phyloP scores from a whole-genome alignment of 805 yeast genomes.

The Nakazawaea pomicola region DNA sequence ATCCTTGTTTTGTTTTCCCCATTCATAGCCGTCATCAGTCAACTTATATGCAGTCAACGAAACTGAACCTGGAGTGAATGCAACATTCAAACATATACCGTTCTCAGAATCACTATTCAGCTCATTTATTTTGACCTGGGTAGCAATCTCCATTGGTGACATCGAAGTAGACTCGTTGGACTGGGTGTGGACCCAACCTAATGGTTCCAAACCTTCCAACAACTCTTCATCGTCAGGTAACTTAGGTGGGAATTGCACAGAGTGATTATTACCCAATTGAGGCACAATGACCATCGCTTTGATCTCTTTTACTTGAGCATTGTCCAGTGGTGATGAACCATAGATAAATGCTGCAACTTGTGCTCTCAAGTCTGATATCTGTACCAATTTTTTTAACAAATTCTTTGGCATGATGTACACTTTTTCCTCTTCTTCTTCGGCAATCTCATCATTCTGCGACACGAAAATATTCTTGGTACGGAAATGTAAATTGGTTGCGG shows the following conservation, averaged over 20 bases:
- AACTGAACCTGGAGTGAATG: slow-evolving; percentile 81
- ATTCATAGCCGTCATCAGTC: slow-evolving; percentile 59
- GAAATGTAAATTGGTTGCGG: slow-evolving; percentile 65
- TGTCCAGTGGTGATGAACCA: slow-evolving; percentile 75
- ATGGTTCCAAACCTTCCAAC: slow-evolving; percentile 58
- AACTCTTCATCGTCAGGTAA: slow-evolving; percentile 35
- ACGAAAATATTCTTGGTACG: slow-evolving; percentile 74
- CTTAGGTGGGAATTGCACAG: slow-evolving; percentile 54
- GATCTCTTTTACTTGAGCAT: slow-evolving; percentile 71
- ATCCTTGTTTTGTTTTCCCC: slow-evolving; percentile 71
- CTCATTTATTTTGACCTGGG: slow-evolving; percentile 37
- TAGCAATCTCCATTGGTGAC: slow-evolving; percentile 66
- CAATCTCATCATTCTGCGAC: slow-evolving; percentile 33
- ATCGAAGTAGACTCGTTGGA: slow-evolving; percentile 58
- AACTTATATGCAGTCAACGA: slow-evolving; percentile 64
- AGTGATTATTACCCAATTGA: slow-evolving; percentile 71
- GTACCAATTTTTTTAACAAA: slow-evolving; percentile 68
- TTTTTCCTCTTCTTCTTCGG: slow-evolving; percentile 39
- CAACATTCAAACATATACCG: slow-evolving; percentile 43
- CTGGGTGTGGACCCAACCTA: slow-evolving; percentile 96
- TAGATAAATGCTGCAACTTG: slow-evolving; percentile 80
- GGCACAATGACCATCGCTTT: slow-evolving; percentile 75
- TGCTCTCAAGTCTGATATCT: slow-evolving; percentile 72
- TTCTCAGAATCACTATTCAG: slow-evolving; percentile 30
- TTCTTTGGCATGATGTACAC: slow-evolving; percentile 84